These are phyloP conservation scores for Ascochyta viciae-villosae DNA, from an alignment of 2,329 filamentous ascomycete genomes.

Conservation along the genomic window DNA sequence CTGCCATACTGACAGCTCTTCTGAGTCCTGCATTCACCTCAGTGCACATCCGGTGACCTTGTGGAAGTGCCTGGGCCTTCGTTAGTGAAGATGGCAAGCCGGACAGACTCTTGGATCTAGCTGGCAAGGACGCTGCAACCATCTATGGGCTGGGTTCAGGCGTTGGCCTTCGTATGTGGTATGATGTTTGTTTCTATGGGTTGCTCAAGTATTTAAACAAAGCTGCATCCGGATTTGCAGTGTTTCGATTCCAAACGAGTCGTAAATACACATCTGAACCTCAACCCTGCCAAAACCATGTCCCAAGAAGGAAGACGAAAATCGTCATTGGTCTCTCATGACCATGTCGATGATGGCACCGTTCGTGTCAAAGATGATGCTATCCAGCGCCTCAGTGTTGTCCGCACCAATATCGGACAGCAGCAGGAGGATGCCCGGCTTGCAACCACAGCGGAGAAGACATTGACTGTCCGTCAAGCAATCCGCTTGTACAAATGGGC, in stretches of 20 bases:
- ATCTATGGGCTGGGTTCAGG: neutral
- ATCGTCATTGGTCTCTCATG: conserved; percentile 11
- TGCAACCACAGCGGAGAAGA: conserved; percentile 15
- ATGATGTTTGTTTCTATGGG: neutral
- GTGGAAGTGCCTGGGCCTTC: conserved; percentile 3
- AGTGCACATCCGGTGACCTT: conserved; percentile 8
- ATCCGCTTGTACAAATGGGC: conserved; percentile 75
- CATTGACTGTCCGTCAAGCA: conserved; percentile 21
- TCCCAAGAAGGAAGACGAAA: conserved; percentile 4
- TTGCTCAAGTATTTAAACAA: conserved; percentile 3
- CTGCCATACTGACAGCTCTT: neutral
- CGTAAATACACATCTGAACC: neutral
- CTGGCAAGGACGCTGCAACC: conserved; percentile 5
- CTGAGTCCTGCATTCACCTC: neutral
- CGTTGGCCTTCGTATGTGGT: conserved; percentile 10
- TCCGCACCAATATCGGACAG: conserved; percentile 10
- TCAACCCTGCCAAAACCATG: conserved; percentile 7
- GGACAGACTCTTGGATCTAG: neutral
- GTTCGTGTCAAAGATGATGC: conserved; percentile 17
- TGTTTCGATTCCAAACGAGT: neutral
- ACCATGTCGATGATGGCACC: conserved; percentile 9
- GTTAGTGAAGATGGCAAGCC: neutral
- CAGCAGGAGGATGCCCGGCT: conserved; percentile 19
- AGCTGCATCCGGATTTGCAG: neutral
- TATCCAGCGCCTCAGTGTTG: conserved; percentile 15